phyloP scores from a whole-genome alignment of 2,329 filamentous ascomycete genomes.

The Chrysoporthe deuterocubensis region DNA sequence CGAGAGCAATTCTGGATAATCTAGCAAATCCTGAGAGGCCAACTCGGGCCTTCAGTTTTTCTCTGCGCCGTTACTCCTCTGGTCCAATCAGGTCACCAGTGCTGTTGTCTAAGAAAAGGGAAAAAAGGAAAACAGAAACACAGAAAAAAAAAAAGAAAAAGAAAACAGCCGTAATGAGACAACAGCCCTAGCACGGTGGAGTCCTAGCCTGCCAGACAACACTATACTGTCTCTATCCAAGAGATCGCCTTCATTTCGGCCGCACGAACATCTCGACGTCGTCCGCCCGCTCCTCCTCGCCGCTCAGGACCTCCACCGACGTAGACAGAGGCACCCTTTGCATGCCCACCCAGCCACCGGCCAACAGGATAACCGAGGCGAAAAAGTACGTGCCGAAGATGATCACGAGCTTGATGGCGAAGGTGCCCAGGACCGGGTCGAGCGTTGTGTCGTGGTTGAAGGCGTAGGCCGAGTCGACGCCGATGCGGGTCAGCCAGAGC shows the following conservation, averaged over 20 bases:
- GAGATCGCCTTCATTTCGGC: background rate
- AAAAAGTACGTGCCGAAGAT: slow-evolving; percentile 31
- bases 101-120: background rate
- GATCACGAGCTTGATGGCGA: slow-evolving; percentile 31
- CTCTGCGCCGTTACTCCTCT: background rate
- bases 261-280: background rate
- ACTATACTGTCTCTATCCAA: background rate
- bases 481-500: slow-evolving; percentile 32
- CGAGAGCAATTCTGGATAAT: background rate
- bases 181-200: background rate
- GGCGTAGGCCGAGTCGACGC: slow-evolving; percentile 31
- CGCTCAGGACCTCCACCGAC: background rate
- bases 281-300: background rate
- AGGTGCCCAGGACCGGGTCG: slow-evolving; percentile 33
- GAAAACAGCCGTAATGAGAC: background rate
- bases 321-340: background rate
- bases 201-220: background rate
- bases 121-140: background rate
- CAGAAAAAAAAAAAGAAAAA: background rate
- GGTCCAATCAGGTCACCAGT: background rate
- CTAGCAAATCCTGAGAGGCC: background rate
- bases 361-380: slow-evolving; percentile 23
- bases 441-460: slow-evolving; percentile 30
- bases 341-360: slow-evolving; percentile 28
- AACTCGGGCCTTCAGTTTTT: background rate